Conservation (phyloP, 2,329 filamentous ascomycete genomes). For the Microdochium paspali region DNA sequence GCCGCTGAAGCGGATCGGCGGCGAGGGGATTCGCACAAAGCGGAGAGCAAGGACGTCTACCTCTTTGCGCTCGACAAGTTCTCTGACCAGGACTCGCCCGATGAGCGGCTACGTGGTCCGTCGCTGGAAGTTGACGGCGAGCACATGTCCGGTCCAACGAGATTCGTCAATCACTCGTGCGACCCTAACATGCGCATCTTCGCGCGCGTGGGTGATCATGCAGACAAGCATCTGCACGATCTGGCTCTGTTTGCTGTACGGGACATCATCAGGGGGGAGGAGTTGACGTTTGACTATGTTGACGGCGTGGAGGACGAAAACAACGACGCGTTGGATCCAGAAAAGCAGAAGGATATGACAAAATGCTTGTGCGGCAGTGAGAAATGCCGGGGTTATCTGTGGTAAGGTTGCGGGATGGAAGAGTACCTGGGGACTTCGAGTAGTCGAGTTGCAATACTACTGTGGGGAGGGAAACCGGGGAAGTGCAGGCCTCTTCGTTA, state of each 20-base stretch:
- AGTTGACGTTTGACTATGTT: conserved; percentile 74
- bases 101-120: conserved; percentile 43
- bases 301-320: conserved; percentile 48
- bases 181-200: conserved; percentile 73
- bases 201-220: conserved; percentile 67
- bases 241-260: conserved; percentile 65
- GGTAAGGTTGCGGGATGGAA: too few species aligned
- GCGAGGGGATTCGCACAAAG: conserved; percentile 43
- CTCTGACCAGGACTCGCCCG: conserved; percentile 43
- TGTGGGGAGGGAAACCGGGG: too few species aligned
- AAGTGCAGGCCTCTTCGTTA: too few species aligned
- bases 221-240: conserved; percentile 66
- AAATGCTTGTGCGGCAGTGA: conserved; percentile 52
- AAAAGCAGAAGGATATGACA: conserved; percentile 42
- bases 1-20: conserved; percentile 54
- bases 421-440: too few species aligned
- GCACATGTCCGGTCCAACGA: conserved; percentile 66
- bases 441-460: too few species aligned
- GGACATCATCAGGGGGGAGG: conserved; percentile 55
- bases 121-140: conserved; percentile 61
- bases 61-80: conserved; percentile 80
- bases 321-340: conserved; percentile 38
- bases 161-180: conserved; percentile 79
- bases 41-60: conserved; percentile 64
- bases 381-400: conserved; percentile 62